phyloP scores from a whole-genome alignment of 2,329 filamentous ascomycete genomes.

The Arthroderma sp. region DNA sequence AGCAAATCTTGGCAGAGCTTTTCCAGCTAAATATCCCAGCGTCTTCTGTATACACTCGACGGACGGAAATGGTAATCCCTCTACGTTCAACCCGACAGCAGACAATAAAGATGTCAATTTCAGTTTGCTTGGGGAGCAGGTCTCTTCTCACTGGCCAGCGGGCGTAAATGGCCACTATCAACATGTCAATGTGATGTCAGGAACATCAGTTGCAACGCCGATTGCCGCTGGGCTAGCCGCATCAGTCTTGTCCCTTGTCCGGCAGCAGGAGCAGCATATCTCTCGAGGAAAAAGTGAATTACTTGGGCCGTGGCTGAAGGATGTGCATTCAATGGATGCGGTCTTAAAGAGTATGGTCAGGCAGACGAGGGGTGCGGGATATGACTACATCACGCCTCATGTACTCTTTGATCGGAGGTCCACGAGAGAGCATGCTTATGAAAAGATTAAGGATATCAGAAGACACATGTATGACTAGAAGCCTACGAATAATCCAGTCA shows the following conservation, averaged over 20 bases:
- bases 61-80: neutral
- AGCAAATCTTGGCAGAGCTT: neutral
- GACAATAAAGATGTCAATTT: neutral
- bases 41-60: neutral
- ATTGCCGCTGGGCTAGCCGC: neutral
- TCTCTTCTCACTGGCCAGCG: neutral
- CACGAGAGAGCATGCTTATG: neutral
- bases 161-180: neutral
- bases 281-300: neutral
- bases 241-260: neutral
- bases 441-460: neutral
- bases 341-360: neutral
- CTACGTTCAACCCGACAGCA: slow-evolving; percentile 1
- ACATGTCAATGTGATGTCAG: neutral
- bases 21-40: neutral
- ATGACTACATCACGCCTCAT: neutral
- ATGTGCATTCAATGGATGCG: neutral
- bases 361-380: neutral
- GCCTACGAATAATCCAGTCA: too few relatives aligned
- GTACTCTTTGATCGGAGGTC: neutral
- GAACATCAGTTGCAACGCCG: neutral
- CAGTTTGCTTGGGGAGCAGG: neutral
- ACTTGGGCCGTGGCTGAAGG: neutral
- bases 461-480: neutral
- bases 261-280: neutral